Base-by-base conservation (phyloP, 768 basidiomycete species). In the Boletus fagicola region DNA sequence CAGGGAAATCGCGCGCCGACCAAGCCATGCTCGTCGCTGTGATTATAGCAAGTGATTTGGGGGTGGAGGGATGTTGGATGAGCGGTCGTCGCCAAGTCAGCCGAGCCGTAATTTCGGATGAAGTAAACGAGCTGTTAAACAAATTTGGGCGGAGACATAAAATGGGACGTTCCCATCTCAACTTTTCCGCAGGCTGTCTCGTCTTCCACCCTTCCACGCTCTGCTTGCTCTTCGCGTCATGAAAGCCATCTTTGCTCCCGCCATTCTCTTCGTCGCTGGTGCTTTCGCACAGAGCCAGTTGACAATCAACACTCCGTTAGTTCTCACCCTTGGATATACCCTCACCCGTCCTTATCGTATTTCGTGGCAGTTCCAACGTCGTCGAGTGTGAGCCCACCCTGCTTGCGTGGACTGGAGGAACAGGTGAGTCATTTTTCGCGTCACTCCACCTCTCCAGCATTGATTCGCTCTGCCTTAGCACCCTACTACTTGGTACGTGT, bases 281-380 rank as follows among this genome's bases (percentile, higher is more conserved):
- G 83, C 71, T 49, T 42, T 76, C 26, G 85, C 80, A 18, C 83
- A 28, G 28, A 28, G 28, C 28, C 28, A 83, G 49, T n/a, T 84
- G 62, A 73, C 62, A 1, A 76, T 91, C 68, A 85, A 88, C 69
- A 92, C 90, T 38, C 90, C 90, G 89, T 90, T 62, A 66, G 88
- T 79, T 35, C 35, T 15, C 31, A 8, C 26, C 9, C 16, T 15
- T 40, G 24, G 28, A 36, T 39, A 3, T 49, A 1, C 15, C 18
- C 7, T 38, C 20, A 13, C 42, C 5, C 10, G 26, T 42, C 47
- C 49, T 64, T 13, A 59, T 59, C 54, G 22, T 46, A 26, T 45
- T 45, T 13, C 42, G 40, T 28, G 60, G 2, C 60, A 88, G 86
- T 38, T 15, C 68, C 39, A 78, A 75, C 49, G 78, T 74, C 20